Conservation (phyloP, 208 protist genomes). For the Wallacemonas sp. region DNA sequence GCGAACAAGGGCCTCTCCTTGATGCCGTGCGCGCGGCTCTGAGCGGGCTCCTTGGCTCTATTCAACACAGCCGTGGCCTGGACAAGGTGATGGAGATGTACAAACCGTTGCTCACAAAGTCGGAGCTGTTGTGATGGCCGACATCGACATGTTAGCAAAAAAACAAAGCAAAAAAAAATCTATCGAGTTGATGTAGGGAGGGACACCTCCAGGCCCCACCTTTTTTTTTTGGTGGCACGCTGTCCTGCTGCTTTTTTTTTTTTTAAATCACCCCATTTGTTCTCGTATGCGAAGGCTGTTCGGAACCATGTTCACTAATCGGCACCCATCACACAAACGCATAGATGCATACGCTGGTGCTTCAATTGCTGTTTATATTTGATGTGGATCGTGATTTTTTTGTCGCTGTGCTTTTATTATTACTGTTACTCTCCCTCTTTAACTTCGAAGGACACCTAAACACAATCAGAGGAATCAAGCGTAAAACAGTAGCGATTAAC, state of each 20-base stretch:
- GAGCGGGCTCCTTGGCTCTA: constrained; percentile 42
- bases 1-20: constrained; percentile 55
- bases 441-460: not conserved
- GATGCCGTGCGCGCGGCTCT: constrained; percentile 42
- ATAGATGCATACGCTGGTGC: not conserved
- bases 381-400: constrained; percentile 19
- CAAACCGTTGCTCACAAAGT: constrained; percentile 36
- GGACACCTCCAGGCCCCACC: no score
- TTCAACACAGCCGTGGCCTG: constrained; percentile 46
- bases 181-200: not conserved
- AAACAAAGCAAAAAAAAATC: no score
- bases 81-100: constrained; percentile 56
- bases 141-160: not conserved
- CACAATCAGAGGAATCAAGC: no score
- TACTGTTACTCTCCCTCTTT: no score
- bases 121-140: constrained; percentile 42
- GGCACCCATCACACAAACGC: constrained; percentile 1
- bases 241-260: not conserved
- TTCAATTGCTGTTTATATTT: not conserved
- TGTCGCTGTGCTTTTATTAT: not conserved
- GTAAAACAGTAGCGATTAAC: not conserved
- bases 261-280: not conserved
- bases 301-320: no score
- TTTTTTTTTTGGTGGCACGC: no score
- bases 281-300: no score